Percentiles rank a stretch among this genome's conserved stretches.
phyloP scores from a whole-genome alignment of 106 monocot species.

The Dioscorea zingiberensis region DNA sequence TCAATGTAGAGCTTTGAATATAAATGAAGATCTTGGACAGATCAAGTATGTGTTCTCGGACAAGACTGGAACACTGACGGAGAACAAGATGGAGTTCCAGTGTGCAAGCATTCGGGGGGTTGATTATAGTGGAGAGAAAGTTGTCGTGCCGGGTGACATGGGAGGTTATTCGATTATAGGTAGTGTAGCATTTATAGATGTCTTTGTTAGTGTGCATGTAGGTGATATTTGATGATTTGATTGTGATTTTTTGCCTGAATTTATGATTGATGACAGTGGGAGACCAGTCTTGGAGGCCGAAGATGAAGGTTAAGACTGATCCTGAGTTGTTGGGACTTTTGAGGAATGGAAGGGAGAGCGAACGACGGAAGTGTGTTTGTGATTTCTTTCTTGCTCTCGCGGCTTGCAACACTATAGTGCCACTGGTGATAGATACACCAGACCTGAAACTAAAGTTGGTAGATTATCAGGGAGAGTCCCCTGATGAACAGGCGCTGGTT shows the following conservation, averaged over 20 bases:
- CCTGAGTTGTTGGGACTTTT: slow-evolving; percentile 8
- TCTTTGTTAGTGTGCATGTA: slow-evolving; percentile 1
- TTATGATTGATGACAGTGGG: slow-evolving; percentile 35
- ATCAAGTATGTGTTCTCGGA: slow-evolving; percentile 92
- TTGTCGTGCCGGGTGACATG: neutral
- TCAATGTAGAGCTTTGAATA: slow-evolving; percentile 91
- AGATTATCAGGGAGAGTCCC: slow-evolving; percentile 55
- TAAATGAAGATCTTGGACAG: slow-evolving; percentile 97
- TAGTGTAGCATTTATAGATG: slow-evolving; percentile 12
- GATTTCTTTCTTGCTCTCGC: slow-evolving; percentile 57
- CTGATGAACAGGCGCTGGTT: slow-evolving; percentile 48
- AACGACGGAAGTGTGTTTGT: slow-evolving; percentile 13
- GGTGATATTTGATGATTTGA: slow-evolving; percentile 11
- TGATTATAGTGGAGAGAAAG: slow-evolving; percentile 46
- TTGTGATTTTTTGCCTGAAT: neutral
- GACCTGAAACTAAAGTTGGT: slow-evolving; percentile 22
- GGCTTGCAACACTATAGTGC: slow-evolving; percentile 46
- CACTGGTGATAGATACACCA: slow-evolving; percentile 15
- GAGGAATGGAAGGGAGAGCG: slow-evolving; percentile 7
- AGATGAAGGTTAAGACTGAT: slow-evolving; percentile 18
- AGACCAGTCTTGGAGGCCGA: slow-evolving; percentile 40
- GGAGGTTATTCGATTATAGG: slow-evolving; percentile 30
- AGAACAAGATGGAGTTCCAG: slow-evolving; percentile 99
- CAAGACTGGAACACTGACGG: slow-evolving; percentile 90
- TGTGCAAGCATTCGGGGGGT: slow-evolving; percentile 57